Percentiles rank a stretch among this genome's conserved stretches.
phyloP scores from a whole-genome alignment of 371 early-diverging fungal genomes.

The Mortierella polycephala region DNA sequence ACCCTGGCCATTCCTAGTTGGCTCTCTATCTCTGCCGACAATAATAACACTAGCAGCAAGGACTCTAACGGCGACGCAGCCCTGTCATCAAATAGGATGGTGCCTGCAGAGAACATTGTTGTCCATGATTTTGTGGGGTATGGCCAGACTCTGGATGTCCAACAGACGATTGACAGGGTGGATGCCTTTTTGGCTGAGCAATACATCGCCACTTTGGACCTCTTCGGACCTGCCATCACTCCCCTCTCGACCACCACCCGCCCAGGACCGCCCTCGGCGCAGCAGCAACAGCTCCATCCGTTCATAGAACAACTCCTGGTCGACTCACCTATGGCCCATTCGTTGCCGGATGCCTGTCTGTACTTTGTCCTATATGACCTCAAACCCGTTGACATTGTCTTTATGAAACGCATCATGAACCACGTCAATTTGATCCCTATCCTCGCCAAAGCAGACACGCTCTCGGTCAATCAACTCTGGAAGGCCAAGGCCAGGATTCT shows the following conservation, averaged over 20 bases:
- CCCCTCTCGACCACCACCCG: conserved; percentile 61
- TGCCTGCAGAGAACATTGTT: conserved; percentile 48
- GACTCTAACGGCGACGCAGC: not conserved
- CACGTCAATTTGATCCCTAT: conserved; percentile 92
- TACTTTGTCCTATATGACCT: conserved; percentile 93
- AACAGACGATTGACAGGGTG: conserved; percentile 37
- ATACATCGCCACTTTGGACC: conserved; percentile 27
- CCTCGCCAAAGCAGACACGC: conserved; percentile 74
- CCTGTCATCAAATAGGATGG: conserved; percentile 4
- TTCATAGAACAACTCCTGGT: conserved; percentile 43
- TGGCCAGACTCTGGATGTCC: conserved; percentile 40
- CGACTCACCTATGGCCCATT: conserved; percentile 72
- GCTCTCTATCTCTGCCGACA: conserved; percentile 17
- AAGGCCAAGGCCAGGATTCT: conserved; percentile 45
- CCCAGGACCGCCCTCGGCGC: conserved; percentile 73
- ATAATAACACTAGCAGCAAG: conserved; percentile 3
- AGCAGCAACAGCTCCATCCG: conserved; percentile 68
- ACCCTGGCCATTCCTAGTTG: conserved; percentile 43
- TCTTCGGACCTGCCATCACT: conserved; percentile 36
- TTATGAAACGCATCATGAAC: conserved; percentile 86
- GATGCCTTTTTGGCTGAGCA: conserved; percentile 38
- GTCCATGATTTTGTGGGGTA: conserved; percentile 53
- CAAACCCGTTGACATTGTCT: conserved; percentile 91
- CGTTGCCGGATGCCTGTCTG: conserved; percentile 79
- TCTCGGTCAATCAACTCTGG: conserved; percentile 54